Evolutionary conservation across 2,329 filamentous ascomycete species (phyloP), one percentile per base, ranked within the genome.

Genomic region (Fusarium pseudocircinatum): DNA sequence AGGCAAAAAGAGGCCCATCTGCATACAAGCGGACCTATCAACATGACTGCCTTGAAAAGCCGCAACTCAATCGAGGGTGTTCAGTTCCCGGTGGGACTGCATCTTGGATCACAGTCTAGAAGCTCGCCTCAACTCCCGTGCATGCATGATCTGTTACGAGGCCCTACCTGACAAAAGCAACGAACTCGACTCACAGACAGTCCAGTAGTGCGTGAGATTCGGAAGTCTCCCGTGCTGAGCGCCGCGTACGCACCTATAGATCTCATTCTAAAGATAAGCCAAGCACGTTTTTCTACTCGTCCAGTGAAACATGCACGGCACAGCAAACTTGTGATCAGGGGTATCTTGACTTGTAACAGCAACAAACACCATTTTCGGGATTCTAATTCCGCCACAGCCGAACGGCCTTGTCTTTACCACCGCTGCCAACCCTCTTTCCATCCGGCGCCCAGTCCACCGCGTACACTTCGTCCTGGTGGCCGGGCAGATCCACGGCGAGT

Each of bases 401-500:
- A 26, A 93, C 89, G 6, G 90, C 90, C 82, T 97, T 98, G 82
- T 99, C 96, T 81, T 96, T 96, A 15, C 96, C 96, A 61, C 95
- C 96, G 81, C 95, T 97, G 24, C 92, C 95, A 22, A 98, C 95
- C 76, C 92, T 91, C 76, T 94, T 89, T 14, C 96, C 96, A 80
- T 98, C 95, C 1, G 94, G 92, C 76, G 93, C 95, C 96, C 96
- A 98, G 81, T 98, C 96, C 18, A 98, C 91, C 1, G 95, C 94
- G 82, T 95, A 98, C 1, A 98, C 95, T 81, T 98, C 94, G 78
- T 97, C 96, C 80, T 94, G 90, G 81, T 98, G 96, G 0, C 96
- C 95, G 0, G 95, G 94, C 50, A 98, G 85, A 84, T 98, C 95
- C 53, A 85, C 84, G 7, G 91, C 89, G 66, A 99, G 84, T 83